A percentile compares a stretch with the other conserved stretches of the same genome.
phyloP scores from a whole-genome alignment of 208 protist species.

The Acanthamoeba quina region DNA sequence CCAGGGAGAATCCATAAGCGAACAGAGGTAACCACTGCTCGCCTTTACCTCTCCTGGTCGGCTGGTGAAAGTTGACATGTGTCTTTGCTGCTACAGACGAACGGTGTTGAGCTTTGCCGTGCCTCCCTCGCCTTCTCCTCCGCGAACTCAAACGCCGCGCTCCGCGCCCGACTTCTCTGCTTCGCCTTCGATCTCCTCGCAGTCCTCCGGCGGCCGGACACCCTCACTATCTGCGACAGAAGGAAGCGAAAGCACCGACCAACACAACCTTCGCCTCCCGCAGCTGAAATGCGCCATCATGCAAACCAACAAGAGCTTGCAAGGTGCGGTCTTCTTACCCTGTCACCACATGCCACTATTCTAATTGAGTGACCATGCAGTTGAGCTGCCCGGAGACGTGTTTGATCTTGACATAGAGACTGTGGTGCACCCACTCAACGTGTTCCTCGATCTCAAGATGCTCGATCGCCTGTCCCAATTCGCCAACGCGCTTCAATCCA shows the following conservation, averaged over 20 bases:
- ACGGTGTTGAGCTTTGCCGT: not conserved
- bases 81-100: not conserved
- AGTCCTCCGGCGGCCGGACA: not conserved
- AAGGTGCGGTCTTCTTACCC: not conserved
- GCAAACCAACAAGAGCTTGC: slow-evolving; percentile 37
- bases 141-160: not conserved
- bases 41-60: not conserved
- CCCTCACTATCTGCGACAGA: not conserved
- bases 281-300: slow-evolving; percentile 19
- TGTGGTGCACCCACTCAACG: not conserved
- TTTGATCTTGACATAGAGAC: slow-evolving; percentile 32
- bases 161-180: not conserved
- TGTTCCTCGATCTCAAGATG: slow-evolving; percentile 34
- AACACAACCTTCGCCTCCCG: not conserved
- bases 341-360: not conserved
- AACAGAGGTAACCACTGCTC: not conserved
- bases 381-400: slow-evolving; percentile 6
- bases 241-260: not conserved
- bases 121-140: not conserved
- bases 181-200: not conserved
- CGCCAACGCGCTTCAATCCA: not conserved
- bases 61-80: not conserved
- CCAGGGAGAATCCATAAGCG: not conserved
- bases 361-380: not conserved
- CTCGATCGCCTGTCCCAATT: slow-evolving; percentile 9